Conservation (phyloP, 108 stramenopile genomes). For the Fragilaria radians region DNA sequence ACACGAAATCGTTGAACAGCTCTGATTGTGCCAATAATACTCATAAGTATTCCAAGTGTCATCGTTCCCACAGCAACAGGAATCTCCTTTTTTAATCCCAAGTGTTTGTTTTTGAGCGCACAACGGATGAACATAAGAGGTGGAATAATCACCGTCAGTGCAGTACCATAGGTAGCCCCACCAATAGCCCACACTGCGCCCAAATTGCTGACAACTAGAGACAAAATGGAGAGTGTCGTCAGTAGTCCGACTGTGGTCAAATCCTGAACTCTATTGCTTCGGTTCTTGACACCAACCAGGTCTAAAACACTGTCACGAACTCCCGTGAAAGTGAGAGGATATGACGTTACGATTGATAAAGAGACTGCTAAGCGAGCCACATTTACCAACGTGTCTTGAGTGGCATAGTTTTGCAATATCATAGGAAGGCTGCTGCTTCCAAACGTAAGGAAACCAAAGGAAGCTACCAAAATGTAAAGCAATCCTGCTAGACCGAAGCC, state of each 20-base stretch:
- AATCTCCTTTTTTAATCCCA: neutral
- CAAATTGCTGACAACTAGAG: neutral
- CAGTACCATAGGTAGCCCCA: neutral
- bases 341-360: slow-evolving; percentile 55
- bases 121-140: neutral
- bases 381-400: slow-evolving; percentile 62
- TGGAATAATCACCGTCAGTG: neutral
- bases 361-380: slow-evolving; percentile 79
- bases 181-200: neutral
- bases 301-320: slow-evolving; percentile 73
- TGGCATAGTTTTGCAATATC: slow-evolving; percentile 87
- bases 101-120: neutral
- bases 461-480: slow-evolving; percentile 52
- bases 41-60: neutral
- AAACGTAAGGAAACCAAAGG: slow-evolving; percentile 84
- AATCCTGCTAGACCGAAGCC: slow-evolving; percentile 52
- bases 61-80: neutral
- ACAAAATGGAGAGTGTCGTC: neutral
- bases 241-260: neutral
- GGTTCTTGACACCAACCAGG: slow-evolving; percentile 9
- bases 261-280: neutral
- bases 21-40: neutral
- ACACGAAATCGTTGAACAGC: neutral
- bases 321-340: slow-evolving; percentile 50
- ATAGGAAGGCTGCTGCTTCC: slow-evolving; percentile 65